Base-by-base conservation (phyloP, 257 asterid genomes). In the Haberlea rhodopensis region DNA sequence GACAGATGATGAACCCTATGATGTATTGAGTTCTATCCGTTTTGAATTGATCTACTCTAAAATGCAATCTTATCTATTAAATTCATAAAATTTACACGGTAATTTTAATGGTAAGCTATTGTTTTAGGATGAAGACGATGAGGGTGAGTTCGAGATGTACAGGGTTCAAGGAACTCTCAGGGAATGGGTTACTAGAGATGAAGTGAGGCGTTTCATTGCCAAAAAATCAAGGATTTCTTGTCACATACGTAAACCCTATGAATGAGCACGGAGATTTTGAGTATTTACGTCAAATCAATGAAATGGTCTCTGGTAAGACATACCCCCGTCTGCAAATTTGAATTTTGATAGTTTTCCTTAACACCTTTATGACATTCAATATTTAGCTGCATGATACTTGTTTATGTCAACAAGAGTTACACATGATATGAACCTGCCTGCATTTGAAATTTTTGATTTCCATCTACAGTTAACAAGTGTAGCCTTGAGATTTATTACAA, bases 141-240 rank as follows among this genome's bases (percentile, higher is more conserved):
- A 84, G 68, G 90, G 80, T 10, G 97, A 87, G 76, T 77, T 73
- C 84, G 97, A 91, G 60, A 85, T 89, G 95, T 87, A 92, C 73
- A 80, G 84, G 67, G 96, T 92, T 70, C 97, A 89, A 76, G 97
- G 99, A 73, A 87, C 99, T 43, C 88, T 89, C 32, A 84, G 97
- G 76, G 99, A 92, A 76, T 92, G 97, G 99, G 99, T 92, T 63
- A 89, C 99, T 63, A 85, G 99, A 72, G 99, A 92, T 92, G 99
- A 92, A 81, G 95, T 92, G 26, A 82, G 96, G 71, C 91, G 96
- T 31, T 92, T 92, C 85, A 89, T 92, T 66, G 99, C 84, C 5
- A 87, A 79, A 80, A 89, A 87, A 69, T 92, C 84, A 92, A 83
- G 79, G 94, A 87, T 34, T 92, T 92, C 80, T 75, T 92, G 79